These are phyloP conservation scores for Aspergillus baeticus DNA, from an alignment of 495 filamentous ascomycete species.

Conservation along the genomic window DNA sequence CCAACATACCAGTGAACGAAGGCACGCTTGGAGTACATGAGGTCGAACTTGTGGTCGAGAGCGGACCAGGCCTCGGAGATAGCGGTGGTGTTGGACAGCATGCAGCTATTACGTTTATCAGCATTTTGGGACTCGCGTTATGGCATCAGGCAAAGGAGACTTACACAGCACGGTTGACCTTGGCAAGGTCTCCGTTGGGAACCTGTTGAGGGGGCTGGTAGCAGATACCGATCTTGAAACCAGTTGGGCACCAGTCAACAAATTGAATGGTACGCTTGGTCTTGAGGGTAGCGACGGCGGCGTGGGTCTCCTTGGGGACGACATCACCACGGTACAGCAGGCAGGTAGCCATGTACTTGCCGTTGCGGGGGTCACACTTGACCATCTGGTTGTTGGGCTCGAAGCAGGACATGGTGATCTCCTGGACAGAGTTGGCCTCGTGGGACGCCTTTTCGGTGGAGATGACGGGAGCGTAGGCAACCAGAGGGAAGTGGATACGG, in stretches of 20 bases:
- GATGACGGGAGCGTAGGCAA: slow-evolving; percentile 92
- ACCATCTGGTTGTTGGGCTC: slow-evolving; percentile 95
- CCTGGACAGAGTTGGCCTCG: slow-evolving; percentile 74
- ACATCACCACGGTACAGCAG: slow-evolving; percentile 98
- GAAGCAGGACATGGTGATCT: slow-evolving; percentile 69
- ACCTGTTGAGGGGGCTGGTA: slow-evolving; percentile 95
- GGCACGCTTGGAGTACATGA: slow-evolving; percentile 99
- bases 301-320: slow-evolving; percentile 91
- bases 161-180: slow-evolving; percentile 96
- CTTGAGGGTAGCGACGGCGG: slow-evolving; percentile 91
- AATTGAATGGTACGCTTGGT: slow-evolving; percentile 99
- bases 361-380: slow-evolving; percentile 97
- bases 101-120: slow-evolving; percentile 63
- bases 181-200: slow-evolving; percentile 94
- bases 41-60: slow-evolving; percentile 97
- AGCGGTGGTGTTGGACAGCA: slow-evolving; percentile 99
- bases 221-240: slow-evolving; percentile 99
- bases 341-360: slow-evolving; percentile 99
- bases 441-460: slow-evolving; percentile 91
- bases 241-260: slow-evolving; percentile 99
- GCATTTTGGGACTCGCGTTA: no score
- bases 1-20: slow-evolving; percentile 99
- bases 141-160: no score
- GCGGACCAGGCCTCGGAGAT: slow-evolving; percentile 98
- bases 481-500: slow-evolving; percentile 98